These are phyloP conservation scores for Seiridium unicorne DNA, from an alignment of 2,329 filamentous ascomycete genomes.

Conservation along the genomic window DNA sequence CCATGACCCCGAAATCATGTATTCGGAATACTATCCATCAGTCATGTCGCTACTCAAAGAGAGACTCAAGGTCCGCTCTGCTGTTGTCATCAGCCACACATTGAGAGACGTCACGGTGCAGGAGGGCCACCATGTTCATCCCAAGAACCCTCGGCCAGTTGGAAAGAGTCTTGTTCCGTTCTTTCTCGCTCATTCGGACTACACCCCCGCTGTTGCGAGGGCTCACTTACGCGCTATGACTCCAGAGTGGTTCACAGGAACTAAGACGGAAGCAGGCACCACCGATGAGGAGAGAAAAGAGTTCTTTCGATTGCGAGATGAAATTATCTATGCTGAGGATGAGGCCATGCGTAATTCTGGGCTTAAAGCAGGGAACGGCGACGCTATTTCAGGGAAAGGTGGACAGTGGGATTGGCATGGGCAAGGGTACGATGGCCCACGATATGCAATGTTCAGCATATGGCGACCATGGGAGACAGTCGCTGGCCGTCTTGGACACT, in stretches of 20 bases:
- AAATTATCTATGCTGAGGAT: constrained; percentile 21
- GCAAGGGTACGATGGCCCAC: constrained; percentile 8
- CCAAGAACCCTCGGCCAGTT: not conserved
- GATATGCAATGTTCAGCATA: constrained; percentile 17
- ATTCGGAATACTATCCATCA: not conserved
- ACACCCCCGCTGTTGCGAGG: constrained; percentile 22
- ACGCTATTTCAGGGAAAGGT: not conserved
- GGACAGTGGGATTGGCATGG: constrained; percentile 10
- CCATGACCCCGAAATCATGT: not conserved
- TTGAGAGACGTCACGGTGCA: not conserved
- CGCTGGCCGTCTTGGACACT: constrained; percentile 15
- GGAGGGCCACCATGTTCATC: not conserved
- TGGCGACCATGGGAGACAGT: constrained; percentile 19
- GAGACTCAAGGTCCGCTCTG: not conserved
- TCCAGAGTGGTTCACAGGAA: constrained; percentile 13
- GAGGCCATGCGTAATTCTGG: not conserved
- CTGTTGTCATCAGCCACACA: constrained; percentile 1
- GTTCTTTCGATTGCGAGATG: constrained; percentile 9
- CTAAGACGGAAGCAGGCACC: constrained; percentile 1
- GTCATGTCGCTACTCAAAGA: not conserved
- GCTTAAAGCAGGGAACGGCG: not conserved
- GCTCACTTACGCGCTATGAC: constrained; percentile 23
- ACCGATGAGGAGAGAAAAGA: not conserved
- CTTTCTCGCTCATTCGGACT: constrained; percentile 21
- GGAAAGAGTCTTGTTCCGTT: not conserved